Base-by-base conservation (phyloP, 306 rosid species). In the Cicer pinnatifidum region DNA sequence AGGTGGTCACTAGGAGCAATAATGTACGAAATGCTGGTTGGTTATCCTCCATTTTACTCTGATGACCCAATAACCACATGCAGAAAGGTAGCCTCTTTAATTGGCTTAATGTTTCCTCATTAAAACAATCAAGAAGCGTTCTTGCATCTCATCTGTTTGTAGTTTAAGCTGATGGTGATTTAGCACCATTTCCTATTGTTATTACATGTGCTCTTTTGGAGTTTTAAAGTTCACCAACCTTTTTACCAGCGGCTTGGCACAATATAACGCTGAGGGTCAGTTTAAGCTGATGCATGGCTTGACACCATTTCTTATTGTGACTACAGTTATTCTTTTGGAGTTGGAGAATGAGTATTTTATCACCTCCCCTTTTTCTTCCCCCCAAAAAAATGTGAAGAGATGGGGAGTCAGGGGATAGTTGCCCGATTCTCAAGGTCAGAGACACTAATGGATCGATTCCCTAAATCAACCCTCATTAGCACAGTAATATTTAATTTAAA, bases 1-100 rank as follows among this genome's bases (percentile, higher is more conserved):
- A 94, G 98, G 98, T 94, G 98, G 98, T 94, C 98, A 37, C 77
- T 94, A 12, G 98, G 98, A 75, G 98, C 98, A 39, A 94, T 94
- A 77, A 83, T 94, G 96, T 94, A 94, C 41, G 98, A 94, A 87
- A 94, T 94, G 98, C 95, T 94, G 77, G 90, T 94, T 74, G 98
- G 98, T 51, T 94, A 89, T 69, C 97, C 98, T 76, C 98, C 98
- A 81, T 94, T 94, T 85, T 94, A 89, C 85, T 83, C 98, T 2
- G 97, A 94, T 76, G 98, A 89, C 67, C 98, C 98, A 74, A 87
- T 94, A 83, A 78, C 85, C 78, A 87, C 98, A 9, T 94, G 98
- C 89, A 85, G 92, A 94, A 94, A 91, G 98, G 98, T 94, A 83
- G 65, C 35, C 71, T 73, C 67, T 72, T 72, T 59, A 19, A 54